Evolutionary conservation across 2,329 filamentous ascomycete species (phyloP), one percentile per base, ranked within the genome.

Genomic region (Fusarium globosum): DNA sequence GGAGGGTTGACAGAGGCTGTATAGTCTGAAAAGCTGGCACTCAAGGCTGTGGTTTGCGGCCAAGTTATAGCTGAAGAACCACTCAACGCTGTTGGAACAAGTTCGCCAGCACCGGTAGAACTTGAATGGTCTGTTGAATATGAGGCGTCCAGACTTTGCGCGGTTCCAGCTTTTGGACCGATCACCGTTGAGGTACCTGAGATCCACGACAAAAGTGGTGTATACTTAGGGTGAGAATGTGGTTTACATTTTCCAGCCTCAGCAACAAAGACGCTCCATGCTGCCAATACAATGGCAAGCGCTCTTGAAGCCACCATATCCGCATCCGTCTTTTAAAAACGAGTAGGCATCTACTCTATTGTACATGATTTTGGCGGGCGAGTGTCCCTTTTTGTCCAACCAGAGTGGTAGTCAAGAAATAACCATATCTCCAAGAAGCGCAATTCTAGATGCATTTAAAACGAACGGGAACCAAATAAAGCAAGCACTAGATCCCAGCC

Each of bases 231-330:
- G 26, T 52, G 30, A 36, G 58, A 48, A 28, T 59, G 51, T 36
- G 52, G 45, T 36, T 33, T 66, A 18, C 52, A 60, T 28, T 66
- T 46, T 21, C 26, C 52, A 51, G 52, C 65, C 57, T 66, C 39
- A 33, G 39, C 61, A 51, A 28, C 38, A 35, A 35, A 43, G 26
- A 59, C 38, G n/a, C 35, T 36, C 16, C 33, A 51, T 41, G 15
- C 30, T 26, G 39, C 39, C 15, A 67, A 21, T 12, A 45, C 28
- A 42, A 36, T 39, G 35, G 42, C 28, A 59, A 41, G 13, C 39
- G 52, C 16, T 20, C 45, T 59, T 33, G 20, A 35, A 18, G 20
- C 33, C 21, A 45, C 26, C 51, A 65, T 65, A 11, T 15, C 57
- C 21, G 9, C 26, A 42, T 23, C 16, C 20, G 21, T 36, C 35